Conservation (phyloP, 805 yeast genomes). For the Kodamaea nitidulidarum region DNA sequence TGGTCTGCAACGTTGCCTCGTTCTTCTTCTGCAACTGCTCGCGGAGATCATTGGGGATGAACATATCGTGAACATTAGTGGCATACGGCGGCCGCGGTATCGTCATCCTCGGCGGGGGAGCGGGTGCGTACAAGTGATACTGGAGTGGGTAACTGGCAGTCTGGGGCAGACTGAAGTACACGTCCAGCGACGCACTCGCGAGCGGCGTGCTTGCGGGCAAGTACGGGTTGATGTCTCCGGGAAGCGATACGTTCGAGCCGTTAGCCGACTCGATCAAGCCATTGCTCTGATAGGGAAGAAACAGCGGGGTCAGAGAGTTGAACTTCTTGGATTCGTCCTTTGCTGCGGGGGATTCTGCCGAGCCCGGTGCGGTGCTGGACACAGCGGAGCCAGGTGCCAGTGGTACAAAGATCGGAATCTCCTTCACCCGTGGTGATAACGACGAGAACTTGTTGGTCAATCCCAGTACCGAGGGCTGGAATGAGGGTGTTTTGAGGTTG, state of each 20-base stretch:
- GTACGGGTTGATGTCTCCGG: conserved; percentile 19
- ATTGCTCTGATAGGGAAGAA: conserved; percentile 25
- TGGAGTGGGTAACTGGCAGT: conserved; percentile 51
- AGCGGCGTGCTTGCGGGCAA: conserved; percentile 13
- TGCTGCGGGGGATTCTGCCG: not conserved
- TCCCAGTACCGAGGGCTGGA: conserved; percentile 35
- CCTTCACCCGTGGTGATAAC: conserved; percentile 47
- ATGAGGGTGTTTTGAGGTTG: conserved; percentile 41
- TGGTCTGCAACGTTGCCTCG: conserved; percentile 72
- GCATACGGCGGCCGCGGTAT: conserved; percentile 65
- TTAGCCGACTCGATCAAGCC: conserved; percentile 2
- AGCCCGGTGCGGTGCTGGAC: conserved; percentile 1
- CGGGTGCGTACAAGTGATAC: conserved; percentile 86
- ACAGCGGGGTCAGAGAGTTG: conserved; percentile 38
- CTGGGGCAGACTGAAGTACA: conserved; percentile 18
- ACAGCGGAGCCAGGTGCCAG: conserved; percentile 13
- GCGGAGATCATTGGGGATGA: conserved; percentile 68
- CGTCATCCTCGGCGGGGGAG: conserved; percentile 70
- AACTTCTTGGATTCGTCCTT: conserved; percentile 13
- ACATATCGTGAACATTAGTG: conserved; percentile 62
- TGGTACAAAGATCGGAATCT: conserved; percentile 49
- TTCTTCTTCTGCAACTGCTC: conserved; percentile 68
- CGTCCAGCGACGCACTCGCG: conserved; percentile 15
- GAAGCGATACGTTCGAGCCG: conserved; percentile 4
- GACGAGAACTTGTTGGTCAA: conserved; percentile 37